Evolutionary conservation across 306 rosid species (phyloP), one percentile per base, ranked within the genome.

Genomic region (Glycine tomentella): DNA sequence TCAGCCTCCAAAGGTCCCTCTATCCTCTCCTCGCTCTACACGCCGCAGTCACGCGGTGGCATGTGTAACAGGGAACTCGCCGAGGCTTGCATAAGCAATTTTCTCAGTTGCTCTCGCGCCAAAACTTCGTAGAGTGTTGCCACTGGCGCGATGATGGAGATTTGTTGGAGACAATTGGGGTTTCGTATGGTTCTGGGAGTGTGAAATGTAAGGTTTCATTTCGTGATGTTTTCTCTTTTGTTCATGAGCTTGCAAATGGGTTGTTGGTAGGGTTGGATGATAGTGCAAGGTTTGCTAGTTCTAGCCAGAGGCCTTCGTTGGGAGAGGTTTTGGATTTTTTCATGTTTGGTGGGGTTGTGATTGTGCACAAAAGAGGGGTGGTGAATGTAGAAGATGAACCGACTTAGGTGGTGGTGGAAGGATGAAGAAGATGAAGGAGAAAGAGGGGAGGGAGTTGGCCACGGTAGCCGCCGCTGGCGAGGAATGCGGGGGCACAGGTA

Each of bases 21-120:
- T 7, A 73, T 87, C 25, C 68, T 94, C 69, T 88, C 87, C 2
- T 85, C 77, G 84, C 92, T 94, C 69, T 92, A 92, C 42, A 40
- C 74, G 15, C 88, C 93, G 3, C 53, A 85, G 0, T 25, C 31
- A 25, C 5, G 15, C 1, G 42, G 15, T 14, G 12, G 2, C 31
- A 25, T 1, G 2, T 88, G 70, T 67, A 83, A 85, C 63, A 83
- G 83, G 46, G 75, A 55, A 2, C n/a, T 56, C 50, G 97, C 93
- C 6, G 94, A 83, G 11, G 52, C 1, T 34, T 67, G 64, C n/a
- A 65, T 94, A 45, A 88, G 57, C 84, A 76, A 78, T 82, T 89
- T 94, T 56, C n/a, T 90, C 70, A 68, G 13, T 72, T 69, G 80
- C 2, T 75, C 86, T 52, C 52, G 79, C 25, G 34, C 72, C 10